A percentile compares a stretch with the other conserved stretches of the same genome.
Conservation (phyloP, 1,284 basidiomycete species). For the Earliella scabrosa region DNA sequence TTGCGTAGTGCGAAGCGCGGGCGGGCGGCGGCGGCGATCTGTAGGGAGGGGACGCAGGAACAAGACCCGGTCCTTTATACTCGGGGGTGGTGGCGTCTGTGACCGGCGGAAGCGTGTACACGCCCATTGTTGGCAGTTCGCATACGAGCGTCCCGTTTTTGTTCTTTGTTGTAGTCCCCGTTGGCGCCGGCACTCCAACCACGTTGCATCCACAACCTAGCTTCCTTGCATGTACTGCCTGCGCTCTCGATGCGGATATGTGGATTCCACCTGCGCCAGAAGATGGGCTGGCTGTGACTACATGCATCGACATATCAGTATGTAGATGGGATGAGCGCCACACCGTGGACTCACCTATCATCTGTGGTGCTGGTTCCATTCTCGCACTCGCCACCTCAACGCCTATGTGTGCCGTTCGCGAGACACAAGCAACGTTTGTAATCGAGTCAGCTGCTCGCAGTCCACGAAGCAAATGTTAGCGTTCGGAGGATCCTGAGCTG, state of each 20-base stretch:
- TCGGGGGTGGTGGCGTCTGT: conserved; percentile 4
- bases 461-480: too few species aligned
- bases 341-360: too few species aligned
- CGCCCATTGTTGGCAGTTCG: conserved; percentile 12
- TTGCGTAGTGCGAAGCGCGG: conserved; percentile 5
- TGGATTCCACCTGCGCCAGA: background rate
- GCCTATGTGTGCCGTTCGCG: background rate
- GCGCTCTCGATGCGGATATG: background rate
- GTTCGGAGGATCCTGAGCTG: too few species aligned
- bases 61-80: conserved; percentile 14
- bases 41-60: conserved; percentile 4
- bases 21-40: conserved; percentile 7
- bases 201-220: conserved; percentile 11
- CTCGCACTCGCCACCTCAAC: background rate
- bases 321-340: too few species aligned
- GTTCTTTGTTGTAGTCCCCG: conserved; percentile 2
- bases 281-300: too few species aligned
- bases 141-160: conserved; percentile 1
- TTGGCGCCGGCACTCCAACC: conserved; percentile 12
- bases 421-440: too few species aligned
- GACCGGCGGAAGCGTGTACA: conserved; percentile 4
- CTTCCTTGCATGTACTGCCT: background rate
- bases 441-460: too few species aligned
- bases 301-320: too few species aligned
- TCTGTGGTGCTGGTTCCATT: too few species aligned